Base-by-base conservation (phyloP, 1,139 yeast genomes). In the Geotrichum citri-aurantii region DNA sequence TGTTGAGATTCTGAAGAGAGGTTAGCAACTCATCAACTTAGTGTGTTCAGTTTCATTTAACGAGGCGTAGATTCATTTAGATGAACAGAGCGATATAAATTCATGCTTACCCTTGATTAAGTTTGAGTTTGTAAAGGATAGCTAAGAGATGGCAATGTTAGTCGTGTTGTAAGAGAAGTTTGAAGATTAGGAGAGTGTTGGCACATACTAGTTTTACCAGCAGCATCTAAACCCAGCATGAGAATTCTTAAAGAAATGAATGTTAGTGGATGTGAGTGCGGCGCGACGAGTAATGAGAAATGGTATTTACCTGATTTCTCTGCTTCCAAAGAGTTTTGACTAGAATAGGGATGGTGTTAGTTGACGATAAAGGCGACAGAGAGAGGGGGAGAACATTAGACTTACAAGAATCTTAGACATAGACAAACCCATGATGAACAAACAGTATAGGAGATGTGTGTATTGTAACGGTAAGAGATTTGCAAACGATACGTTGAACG, bases 171-270 rank as follows among this genome's bases (percentile, higher is more conserved):
- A 23, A 40, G 17, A 24, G 23, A 17, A 51, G 27, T n/a, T 19
- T 26, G 26, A 31, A n/a, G 49, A 17, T n/a, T 4, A 8, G 1
- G 19, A 37, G 10, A 26, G 5, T n/a, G 19, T 37, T 17, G n/a
- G 5, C 47, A 73, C 78, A 61, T 71, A 76, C 87, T 88, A 14
- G 97, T 90, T 73, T 90, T 90, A 55, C 97, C 97, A 3, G 96
- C 96, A 65, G 90, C 89, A 71, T 90, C 97, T 64, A 91, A 79
- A 17, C 97, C 97, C 64, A 91, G 81, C 96, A 91, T 90, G 66
- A 91, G 80, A 70, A 91, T 86, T 71, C 95, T 76, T 55, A 12
- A 14, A 19, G 14, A 6, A 23, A 40, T 52, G 11, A 52, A 29
- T 17, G 29, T n/a, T 17, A 51, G 44, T n/a, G 19, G 44, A 14